Conservation (phyloP, 2,329 filamentous ascomycete species). For the Cryphonectria japonica region DNA sequence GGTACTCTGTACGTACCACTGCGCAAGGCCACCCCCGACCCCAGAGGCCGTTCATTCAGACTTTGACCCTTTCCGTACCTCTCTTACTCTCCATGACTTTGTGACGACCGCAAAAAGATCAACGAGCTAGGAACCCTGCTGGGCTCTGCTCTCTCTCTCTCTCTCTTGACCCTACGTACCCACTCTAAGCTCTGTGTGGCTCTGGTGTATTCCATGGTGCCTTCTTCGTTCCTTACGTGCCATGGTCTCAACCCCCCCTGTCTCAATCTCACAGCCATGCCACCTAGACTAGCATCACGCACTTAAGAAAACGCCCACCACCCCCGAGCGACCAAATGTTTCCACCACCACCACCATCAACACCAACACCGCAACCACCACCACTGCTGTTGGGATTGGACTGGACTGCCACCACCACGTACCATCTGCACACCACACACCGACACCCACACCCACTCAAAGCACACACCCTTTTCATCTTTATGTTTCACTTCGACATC, state of each 20-base stretch:
- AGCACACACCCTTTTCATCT: background rate
- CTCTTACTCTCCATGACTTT: background rate
- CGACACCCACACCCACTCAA: constrained; percentile 17
- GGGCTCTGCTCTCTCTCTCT: background rate
- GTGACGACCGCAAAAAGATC: background rate
- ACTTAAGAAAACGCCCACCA: constrained; percentile 28
- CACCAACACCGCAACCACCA: constrained; percentile 18
- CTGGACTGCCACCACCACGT: constrained; percentile 4
- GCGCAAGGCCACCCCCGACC: background rate
- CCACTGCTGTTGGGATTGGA: background rate
- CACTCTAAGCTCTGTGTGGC: constrained; percentile 5
- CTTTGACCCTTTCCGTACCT: background rate
- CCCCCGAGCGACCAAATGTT: constrained; percentile 25
- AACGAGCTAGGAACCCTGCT: constrained; percentile 18
- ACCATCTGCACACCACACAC: constrained; percentile 10
- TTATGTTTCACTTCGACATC: constrained; percentile 24
- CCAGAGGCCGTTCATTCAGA: background rate
- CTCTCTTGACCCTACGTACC: background rate
- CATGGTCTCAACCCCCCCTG: constrained; percentile 16
- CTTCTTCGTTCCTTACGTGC: background rate
- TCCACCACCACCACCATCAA: constrained; percentile 22
- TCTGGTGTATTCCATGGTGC: background rate
- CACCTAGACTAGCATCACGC: constrained; percentile 28
- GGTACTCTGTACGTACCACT: background rate
- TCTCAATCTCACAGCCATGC: constrained; percentile 30